These are phyloP conservation scores for Paramyrothecium sp. DNA, from an alignment of 2,329 filamentous ascomycete species.

Conservation along the genomic window DNA sequence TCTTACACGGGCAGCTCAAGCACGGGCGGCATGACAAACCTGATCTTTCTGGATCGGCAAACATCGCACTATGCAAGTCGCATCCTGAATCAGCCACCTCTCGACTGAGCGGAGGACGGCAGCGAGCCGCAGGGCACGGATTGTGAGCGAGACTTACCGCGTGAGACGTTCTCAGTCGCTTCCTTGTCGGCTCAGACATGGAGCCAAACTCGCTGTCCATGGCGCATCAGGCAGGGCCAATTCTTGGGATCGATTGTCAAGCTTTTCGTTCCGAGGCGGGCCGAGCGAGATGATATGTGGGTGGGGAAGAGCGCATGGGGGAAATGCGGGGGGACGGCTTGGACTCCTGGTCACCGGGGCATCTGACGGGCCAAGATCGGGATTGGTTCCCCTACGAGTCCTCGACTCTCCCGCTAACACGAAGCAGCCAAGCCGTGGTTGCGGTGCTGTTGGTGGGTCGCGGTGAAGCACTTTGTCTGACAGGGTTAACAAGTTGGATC, in stretches of 20 bases:
- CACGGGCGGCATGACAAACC: slow-evolving; percentile 24
- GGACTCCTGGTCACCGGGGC: neutral
- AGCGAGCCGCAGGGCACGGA: no score
- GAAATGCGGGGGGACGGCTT: neutral
- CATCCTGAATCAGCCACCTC: neutral
- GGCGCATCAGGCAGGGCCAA: neutral
- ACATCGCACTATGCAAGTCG: slow-evolving; percentile 38
- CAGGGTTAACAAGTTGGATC: no score
- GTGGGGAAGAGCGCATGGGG: slow-evolving; percentile 2
- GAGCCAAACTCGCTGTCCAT: neutral
- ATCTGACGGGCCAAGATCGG: no score
- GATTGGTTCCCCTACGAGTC: no score
- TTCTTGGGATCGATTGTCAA: slow-evolving; percentile 7
- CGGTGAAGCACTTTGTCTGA: no score
- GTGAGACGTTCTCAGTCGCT: slow-evolving; percentile 40
- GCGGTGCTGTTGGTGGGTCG: neutral
- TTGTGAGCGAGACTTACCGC: slow-evolving; percentile 27
- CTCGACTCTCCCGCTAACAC: neutral
- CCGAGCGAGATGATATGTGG: slow-evolving; percentile 16
- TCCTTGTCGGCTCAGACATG: slow-evolving; percentile 28
- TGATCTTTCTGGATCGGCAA: slow-evolving; percentile 45
- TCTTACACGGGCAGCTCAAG: neutral
- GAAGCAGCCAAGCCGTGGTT: neutral
- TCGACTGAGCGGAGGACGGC: no score
- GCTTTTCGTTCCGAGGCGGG: slow-evolving; percentile 27